Percentiles rank a stretch among this genome's conserved stretches.
phyloP scores from a whole-genome alignment of 2,329 filamentous ascomycete species.

The Botrytis aclada region DNA sequence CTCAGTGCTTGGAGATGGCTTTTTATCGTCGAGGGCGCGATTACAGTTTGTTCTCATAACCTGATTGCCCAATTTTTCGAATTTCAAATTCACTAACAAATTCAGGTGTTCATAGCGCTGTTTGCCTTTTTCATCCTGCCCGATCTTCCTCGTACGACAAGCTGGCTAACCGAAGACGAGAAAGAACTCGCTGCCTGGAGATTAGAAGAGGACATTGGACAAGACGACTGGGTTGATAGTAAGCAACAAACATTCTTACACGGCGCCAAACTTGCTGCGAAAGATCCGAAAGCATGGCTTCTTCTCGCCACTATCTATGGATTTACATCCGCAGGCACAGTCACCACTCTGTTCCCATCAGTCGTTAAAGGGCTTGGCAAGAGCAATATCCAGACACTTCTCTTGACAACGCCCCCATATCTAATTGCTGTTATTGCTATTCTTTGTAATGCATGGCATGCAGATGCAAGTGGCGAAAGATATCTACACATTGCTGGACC shows the following conservation, averaged over 20 bases:
- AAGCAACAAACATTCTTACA: constrained; percentile 15
- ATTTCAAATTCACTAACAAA: not conserved
- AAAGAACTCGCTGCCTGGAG: constrained; percentile 41
- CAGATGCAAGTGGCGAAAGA: constrained; percentile 23
- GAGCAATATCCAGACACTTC: not conserved
- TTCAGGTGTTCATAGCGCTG: constrained; percentile 5
- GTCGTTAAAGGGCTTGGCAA: constrained; percentile 9
- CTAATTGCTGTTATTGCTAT: constrained; percentile 26
- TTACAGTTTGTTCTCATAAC: constrained; percentile 37
- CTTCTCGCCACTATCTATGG: constrained; percentile 14
- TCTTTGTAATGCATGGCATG: constrained; percentile 20
- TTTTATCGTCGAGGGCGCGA: constrained; percentile 46
- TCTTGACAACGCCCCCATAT: constrained; percentile 27
- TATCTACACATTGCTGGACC: constrained; percentile 25
- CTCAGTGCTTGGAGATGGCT: constrained; percentile 53
- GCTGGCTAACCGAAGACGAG: constrained; percentile 49
- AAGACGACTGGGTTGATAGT: constrained; percentile 20
- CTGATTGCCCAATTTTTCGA: no score
- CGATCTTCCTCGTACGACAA: constrained; percentile 52
- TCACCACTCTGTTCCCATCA: constrained; percentile 37
- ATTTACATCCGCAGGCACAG: constrained; percentile 22
- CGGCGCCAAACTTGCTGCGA: constrained; percentile 10
- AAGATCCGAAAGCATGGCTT: constrained; percentile 19
- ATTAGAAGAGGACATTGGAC: constrained; percentile 19
- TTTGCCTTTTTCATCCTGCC: constrained; percentile 43